phyloP scores from a whole-genome alignment of 371 early-diverging fungal genomes.

The Apophysomyces sp. region DNA sequence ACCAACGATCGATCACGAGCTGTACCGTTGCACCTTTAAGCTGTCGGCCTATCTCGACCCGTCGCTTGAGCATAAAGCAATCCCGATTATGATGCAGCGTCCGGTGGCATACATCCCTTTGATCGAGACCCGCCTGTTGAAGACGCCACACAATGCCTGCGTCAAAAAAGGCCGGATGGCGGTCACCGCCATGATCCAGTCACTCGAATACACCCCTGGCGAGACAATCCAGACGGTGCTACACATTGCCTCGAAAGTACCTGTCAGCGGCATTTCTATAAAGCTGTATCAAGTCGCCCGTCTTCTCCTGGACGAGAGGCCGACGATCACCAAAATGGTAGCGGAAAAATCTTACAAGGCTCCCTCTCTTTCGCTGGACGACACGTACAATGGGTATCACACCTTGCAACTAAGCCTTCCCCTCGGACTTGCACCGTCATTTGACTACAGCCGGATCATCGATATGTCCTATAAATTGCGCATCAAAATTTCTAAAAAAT shows the following conservation, averaged over 20 bases:
- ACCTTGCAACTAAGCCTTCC: conserved; percentile 20
- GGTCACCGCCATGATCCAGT: conserved; percentile 13
- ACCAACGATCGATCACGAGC: conserved; percentile 25
- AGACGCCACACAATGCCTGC: conserved; percentile 16
- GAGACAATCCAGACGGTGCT: conserved; percentile 19
- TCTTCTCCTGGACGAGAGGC: conserved; percentile 10
- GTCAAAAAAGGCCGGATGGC: conserved; percentile 3
- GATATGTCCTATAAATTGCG: conserved; percentile 20
- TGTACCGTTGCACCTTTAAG: conserved; percentile 31
- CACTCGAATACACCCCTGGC: conserved; percentile 31
- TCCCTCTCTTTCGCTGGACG: too few species aligned
- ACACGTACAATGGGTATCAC: conserved; percentile 12
- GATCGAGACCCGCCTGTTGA: conserved; percentile 32
- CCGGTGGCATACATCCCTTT: conserved; percentile 32
- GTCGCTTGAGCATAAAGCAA: conserved; percentile 2
- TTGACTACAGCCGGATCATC: conserved; percentile 27
- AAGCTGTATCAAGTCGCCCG: conserved; percentile 6
- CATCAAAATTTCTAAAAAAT: conserved; percentile 23
- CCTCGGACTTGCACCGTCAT: conserved; percentile 23
- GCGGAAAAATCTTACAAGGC: neutral
- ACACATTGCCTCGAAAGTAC: neutral
- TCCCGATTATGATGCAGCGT: neutral
- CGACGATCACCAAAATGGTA: neutral
- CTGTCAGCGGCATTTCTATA: neutral
- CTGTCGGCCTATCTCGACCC: conserved; percentile 27